Evolutionary conservation across 1,284 basidiomycete genomes (phyloP).

Genomic region (Wolfiporia cocos): DNA sequence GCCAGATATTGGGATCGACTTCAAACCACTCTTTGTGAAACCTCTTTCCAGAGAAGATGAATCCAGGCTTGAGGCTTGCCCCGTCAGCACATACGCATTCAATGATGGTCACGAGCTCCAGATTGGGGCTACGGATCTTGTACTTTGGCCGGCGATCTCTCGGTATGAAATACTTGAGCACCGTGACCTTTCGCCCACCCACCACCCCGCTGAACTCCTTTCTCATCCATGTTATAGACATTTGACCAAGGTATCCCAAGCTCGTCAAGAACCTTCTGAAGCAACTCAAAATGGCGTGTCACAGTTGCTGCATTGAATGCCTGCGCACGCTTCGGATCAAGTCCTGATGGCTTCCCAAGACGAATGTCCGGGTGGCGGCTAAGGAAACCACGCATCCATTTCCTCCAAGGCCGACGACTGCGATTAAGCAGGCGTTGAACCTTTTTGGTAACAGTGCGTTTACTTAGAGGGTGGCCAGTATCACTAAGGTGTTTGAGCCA

Average conservation of each 20-base stretch:
- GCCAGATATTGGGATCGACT: background rate
- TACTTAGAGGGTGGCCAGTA: no score
- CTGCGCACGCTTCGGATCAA: constrained; percentile 15
- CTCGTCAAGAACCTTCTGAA: constrained; percentile 8
- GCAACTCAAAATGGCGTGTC: constrained; percentile 14
- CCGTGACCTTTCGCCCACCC: constrained; percentile 15
- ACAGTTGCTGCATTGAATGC: constrained; percentile 10
- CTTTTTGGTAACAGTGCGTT: no score
- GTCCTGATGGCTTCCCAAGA: constrained; percentile 8
- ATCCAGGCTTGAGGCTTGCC: constrained; percentile 15
- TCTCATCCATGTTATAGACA: constrained; percentile 34
- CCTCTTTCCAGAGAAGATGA: constrained; percentile 31
- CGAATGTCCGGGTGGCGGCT: constrained; percentile 10
- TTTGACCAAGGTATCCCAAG: constrained; percentile 29
- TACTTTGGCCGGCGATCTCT: constrained; percentile 6
- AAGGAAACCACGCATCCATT: no score
- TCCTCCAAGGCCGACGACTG: no score
- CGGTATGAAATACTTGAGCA: constrained; percentile 16
- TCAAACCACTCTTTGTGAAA: constrained; percentile 5
- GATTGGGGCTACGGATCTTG: constrained; percentile 15
- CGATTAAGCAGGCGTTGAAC: no score
- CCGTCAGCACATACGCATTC: constrained; percentile 26
- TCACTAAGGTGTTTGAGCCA: no score
- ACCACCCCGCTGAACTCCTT: constrained; percentile 23
- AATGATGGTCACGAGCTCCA: constrained; percentile 27